phyloP scores from a whole-genome alignment of 345 rosid genomes.

The Rhodamnia rubescens region DNA sequence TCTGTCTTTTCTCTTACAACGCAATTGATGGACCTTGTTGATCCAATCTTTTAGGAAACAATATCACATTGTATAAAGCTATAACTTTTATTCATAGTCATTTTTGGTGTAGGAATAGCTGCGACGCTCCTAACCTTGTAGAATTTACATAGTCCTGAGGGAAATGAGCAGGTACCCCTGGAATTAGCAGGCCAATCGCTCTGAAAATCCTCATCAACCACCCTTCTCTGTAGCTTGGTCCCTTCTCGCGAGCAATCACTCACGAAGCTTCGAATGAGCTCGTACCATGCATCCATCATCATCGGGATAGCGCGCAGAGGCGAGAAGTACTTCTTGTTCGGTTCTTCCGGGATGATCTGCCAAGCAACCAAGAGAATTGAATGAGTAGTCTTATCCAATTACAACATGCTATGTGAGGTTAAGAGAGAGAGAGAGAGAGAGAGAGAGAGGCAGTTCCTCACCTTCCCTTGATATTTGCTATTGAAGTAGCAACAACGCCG shows the following conservation, averaged over 20 bases:
- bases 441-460: neutral
- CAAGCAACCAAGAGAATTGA: neutral
- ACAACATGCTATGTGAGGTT: neutral
- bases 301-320: conserved; percentile 30
- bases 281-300: conserved; percentile 39
- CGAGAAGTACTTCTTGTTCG: conserved; percentile 61
- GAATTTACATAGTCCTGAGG: neutral
- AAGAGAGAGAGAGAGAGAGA: neutral
- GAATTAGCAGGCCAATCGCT: neutral
- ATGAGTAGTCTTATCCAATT: neutral
- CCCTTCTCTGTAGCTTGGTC: neutral
- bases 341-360: conserved; percentile 41
- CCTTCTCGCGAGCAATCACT: neutral
- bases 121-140: neutral
- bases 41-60: neutral
- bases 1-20: neutral
- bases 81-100: neutral
- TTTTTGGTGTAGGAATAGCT: neutral
- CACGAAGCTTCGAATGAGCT: conserved; percentile 38
- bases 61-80: neutral
- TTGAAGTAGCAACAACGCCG: conserved; percentile 51
- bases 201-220: neutral
- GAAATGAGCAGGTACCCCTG: neutral
- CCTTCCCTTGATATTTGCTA: conserved; percentile 6
- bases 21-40: too few species aligned